Evolutionary conservation across 2,329 filamentous ascomycete genomes (phyloP).

Genomic region (Trichoderma cornu-damae): DNA sequence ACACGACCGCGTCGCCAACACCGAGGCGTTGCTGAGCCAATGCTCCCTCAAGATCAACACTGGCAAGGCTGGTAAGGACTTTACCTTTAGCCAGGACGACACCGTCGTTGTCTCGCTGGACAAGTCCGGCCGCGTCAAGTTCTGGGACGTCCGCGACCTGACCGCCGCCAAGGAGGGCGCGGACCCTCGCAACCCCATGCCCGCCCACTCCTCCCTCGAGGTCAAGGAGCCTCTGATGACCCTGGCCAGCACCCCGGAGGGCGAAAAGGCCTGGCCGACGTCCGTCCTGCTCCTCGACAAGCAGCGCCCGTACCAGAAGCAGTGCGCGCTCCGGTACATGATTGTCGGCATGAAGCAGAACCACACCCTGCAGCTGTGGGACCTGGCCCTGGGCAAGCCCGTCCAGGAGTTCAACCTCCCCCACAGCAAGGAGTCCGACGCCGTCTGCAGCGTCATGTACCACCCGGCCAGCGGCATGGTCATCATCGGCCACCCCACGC

Average conservation of each 20-base stretch:
- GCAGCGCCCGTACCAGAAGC: conserved; percentile 85
- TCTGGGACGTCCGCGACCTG: conserved; percentile 92
- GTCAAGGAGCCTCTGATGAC: conserved; percentile 83
- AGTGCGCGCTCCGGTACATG: conserved; percentile 86
- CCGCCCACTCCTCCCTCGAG: conserved; percentile 59
- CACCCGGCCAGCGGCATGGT: conserved; percentile 90
- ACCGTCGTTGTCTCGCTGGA: conserved; percentile 90
- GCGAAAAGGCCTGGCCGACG: conserved; percentile 94
- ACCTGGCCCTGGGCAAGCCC: conserved; percentile 87
- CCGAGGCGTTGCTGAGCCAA: conserved; percentile 79
- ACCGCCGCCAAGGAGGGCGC: conserved; percentile 50
- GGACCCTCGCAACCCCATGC: conserved; percentile 47
- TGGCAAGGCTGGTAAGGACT: conserved; percentile 97
- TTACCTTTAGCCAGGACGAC: conserved; percentile 95
- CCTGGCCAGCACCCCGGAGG: conserved; percentile 76
- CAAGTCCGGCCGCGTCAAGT: conserved; percentile 92
- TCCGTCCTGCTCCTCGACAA: conserved; percentile 96
- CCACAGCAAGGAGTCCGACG: conserved; percentile 91
- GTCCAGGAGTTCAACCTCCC: conserved; percentile 97
- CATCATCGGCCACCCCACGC: conserved; percentile 88
- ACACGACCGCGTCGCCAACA: conserved; percentile 69
- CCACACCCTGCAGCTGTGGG: conserved; percentile 97
- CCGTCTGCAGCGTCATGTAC: conserved; percentile 96
- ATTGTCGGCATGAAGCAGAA: conserved; percentile 99
- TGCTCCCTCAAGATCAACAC: conserved; percentile 91